Percentiles rank a stretch among this genome's conserved stretches.
These are phyloP conservation scores for Plantago coronopus DNA, from an alignment of 305 asterid species.

Conservation along the genomic window DNA sequence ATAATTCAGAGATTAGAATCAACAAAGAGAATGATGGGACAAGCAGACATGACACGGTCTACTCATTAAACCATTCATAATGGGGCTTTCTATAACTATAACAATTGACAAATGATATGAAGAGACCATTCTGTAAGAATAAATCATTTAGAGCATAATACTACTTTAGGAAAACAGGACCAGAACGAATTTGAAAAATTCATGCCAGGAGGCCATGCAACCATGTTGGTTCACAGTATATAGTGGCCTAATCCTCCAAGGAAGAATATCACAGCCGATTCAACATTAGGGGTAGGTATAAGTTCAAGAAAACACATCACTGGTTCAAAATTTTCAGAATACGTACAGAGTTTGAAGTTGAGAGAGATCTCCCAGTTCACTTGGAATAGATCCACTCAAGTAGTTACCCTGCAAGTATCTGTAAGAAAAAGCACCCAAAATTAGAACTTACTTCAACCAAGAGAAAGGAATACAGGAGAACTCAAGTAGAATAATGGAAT, in stretches of 20 bases:
- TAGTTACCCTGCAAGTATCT: slow-evolving; percentile 95
- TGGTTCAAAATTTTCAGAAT: slow-evolving; percentile 16
- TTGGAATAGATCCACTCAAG: slow-evolving; percentile 81
- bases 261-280: slow-evolving; percentile 16
- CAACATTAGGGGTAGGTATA: slow-evolving; percentile 15
- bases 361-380: slow-evolving; percentile 76
- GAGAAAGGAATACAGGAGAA: slow-evolving; percentile 9
- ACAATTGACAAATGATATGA: not conserved
- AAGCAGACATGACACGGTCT: slow-evolving; percentile 7
- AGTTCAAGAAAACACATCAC: slow-evolving; percentile 14
- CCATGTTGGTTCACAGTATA: not conserved
- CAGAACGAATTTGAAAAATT: not conserved
- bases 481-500: slow-evolving; percentile 5
- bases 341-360: slow-evolving; percentile 78
- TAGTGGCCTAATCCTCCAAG: not conserved
- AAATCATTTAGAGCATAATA: not conserved
- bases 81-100: slow-evolving; percentile 9
- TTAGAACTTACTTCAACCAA: slow-evolving; percentile 16
- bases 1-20: slow-evolving; percentile 5
- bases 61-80: slow-evolving; percentile 2
- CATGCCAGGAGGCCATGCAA: not conserved
- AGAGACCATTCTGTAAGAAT: slow-evolving; percentile 17
- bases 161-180: not conserved
- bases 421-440: slow-evolving; percentile 32
- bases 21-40: slow-evolving; percentile 15